Base-by-base conservation (phyloP, 2,329 filamentous ascomycete genomes). In the Fusarium setosum region DNA sequence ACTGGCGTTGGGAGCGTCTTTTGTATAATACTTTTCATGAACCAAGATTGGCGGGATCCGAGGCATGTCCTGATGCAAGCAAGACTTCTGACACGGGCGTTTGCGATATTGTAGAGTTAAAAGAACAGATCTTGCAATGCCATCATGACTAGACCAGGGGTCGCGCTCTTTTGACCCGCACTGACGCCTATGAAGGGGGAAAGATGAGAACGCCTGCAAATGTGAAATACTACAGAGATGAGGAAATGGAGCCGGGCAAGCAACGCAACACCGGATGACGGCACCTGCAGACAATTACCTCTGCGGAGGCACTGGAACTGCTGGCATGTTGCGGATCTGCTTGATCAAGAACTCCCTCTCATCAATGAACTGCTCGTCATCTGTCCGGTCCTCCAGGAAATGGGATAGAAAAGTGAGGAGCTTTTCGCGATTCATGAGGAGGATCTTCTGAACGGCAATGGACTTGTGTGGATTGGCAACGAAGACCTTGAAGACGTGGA, bases 401-500 rank as follows among this genome's bases (percentile, higher is more conserved):
- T 92, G 91, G 8, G 93, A 92, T 51, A 99, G 81, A 78, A 99
- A 99, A 63, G 88, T 90, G 49, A 99, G 83, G 17, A 99, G 85
- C 72, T 95, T 92, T 67, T 97, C 94, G 59, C 94, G 89, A 76
- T 99, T 99, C 87, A 97, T 97, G 70, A 98, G 90, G 66, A 99
- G 82, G 73, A 99, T 97, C 76, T 95, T 93, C 76, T 97, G 94
- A 47, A 99, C 96, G 31, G 94, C 93, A 61, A 95, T 85, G n/a
- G 93, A 97, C 81, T 99, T 99, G 83, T 98, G 94, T 8, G 96
- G 96, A 76, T 99, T 99, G 61, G 96, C 96, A 53, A 98, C 96
- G 79, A 99, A 99, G 64, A 99, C 95, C 84, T 99, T 99, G 86
- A 99, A 99, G 38, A 99, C 95, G 76, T 99, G 96, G 77, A 99